Conservation (phyloP, 148 eudicot genomes). For the Talinum fruticosum region DNA sequence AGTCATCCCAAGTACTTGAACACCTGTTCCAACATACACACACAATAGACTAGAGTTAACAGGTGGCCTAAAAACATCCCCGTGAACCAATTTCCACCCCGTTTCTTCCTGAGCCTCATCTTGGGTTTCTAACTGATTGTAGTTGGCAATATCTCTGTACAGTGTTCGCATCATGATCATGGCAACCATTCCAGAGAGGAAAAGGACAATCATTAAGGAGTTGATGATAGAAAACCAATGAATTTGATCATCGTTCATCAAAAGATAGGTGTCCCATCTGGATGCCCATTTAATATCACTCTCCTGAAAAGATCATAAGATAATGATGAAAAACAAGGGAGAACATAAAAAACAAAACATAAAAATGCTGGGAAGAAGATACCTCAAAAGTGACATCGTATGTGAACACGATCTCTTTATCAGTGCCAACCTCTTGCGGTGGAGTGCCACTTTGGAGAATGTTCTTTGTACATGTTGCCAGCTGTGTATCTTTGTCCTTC, state of each 20-base stretch:
- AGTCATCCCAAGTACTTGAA: slow-evolving; percentile 49
- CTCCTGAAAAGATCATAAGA: slow-evolving; percentile 27
- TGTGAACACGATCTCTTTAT: slow-evolving; percentile 51
- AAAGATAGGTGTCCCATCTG: slow-evolving; percentile 53
- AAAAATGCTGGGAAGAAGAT: not conserved
- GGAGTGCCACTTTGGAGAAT: slow-evolving; percentile 44
- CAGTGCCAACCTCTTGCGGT: slow-evolving; percentile 51
- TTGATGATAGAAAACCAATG: slow-evolving; percentile 57
- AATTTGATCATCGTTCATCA: slow-evolving; percentile 56
- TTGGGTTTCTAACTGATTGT: slow-evolving; percentile 51
- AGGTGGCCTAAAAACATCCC: slow-evolving; percentile 52
- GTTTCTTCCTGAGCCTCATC: slow-evolving; percentile 59
- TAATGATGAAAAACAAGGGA: slow-evolving; percentile 1
- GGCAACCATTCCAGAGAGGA: slow-evolving; percentile 56
- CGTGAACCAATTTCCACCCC: slow-evolving; percentile 55
- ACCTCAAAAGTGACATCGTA: slow-evolving; percentile 63
- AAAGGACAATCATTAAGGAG: slow-evolving; percentile 49
- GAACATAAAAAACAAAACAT: not conserved
- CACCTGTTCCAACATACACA: slow-evolving; percentile 53
- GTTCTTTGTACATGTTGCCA: slow-evolving; percentile 48
- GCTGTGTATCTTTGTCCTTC: slow-evolving; percentile 49
- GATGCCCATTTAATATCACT: slow-evolving; percentile 58
- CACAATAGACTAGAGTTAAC: slow-evolving; percentile 41
- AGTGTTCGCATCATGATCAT: slow-evolving; percentile 65
- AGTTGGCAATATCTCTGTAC: slow-evolving; percentile 50